Percentiles rank a stretch among this genome's conserved stretches.
These are phyloP conservation scores for Dichomitus squalens DNA, from an alignment of 1,284 basidiomycete genomes.

Conservation along the genomic window DNA sequence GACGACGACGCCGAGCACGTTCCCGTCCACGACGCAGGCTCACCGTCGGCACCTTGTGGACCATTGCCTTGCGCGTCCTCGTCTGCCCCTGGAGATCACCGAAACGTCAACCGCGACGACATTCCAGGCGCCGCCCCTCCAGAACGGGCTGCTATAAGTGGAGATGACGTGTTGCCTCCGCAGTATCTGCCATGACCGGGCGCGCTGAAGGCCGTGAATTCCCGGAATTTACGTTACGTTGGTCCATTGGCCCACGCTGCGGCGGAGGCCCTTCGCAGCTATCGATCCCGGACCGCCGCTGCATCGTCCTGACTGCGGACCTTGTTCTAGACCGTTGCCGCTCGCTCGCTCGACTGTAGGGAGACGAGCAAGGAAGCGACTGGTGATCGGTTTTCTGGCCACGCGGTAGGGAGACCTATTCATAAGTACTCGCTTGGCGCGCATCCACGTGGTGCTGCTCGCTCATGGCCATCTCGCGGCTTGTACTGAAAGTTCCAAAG, in stretches of 20 bases:
- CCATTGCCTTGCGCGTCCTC: slow-evolving; percentile 4
- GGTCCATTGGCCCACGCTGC: background rate
- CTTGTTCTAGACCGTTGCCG: background rate
- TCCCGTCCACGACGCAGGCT: background rate
- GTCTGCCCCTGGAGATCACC: slow-evolving; percentile 2
- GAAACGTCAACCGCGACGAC: slow-evolving; percentile 4
- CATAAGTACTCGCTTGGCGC: no score
- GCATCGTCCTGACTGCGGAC: background rate
- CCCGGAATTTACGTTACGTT: no score
- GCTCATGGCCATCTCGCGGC: no score
- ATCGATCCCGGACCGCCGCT: no score
- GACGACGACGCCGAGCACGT: background rate
- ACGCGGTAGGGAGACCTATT: no score
- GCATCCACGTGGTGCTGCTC: no score
- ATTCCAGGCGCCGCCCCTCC: background rate
- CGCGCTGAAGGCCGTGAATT: no score
- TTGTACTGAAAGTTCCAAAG: no score
- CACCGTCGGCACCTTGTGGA: background rate
- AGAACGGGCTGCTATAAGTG: background rate
- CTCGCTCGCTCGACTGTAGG: background rate
- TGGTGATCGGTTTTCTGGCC: background rate
- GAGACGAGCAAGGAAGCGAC: background rate
- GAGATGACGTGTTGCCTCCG: slow-evolving; percentile 10
- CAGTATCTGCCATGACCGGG: slow-evolving; percentile 18
- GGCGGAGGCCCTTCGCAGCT: background rate